A percentile compares a stretch with the other conserved stretches of the same genome.
Conservation (phyloP, 164 flowering plant genomes). For the Piper longum region DNA sequence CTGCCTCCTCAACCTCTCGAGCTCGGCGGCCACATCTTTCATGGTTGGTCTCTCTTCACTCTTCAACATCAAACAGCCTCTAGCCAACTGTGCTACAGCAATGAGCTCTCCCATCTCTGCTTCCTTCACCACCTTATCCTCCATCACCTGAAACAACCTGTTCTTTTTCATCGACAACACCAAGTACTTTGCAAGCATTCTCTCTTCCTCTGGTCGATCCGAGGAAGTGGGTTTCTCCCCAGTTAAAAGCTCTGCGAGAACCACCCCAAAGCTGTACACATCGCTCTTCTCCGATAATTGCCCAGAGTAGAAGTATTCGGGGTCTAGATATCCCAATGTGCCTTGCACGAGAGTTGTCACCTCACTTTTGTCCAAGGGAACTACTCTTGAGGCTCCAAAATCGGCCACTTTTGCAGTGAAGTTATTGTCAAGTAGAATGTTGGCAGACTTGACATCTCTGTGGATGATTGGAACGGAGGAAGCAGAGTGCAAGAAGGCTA, state of each 20-base stretch:
- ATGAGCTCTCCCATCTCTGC: slow-evolving; percentile 11
- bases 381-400: slow-evolving; percentile 25
- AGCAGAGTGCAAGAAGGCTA: slow-evolving; percentile 24
- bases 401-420: slow-evolving; percentile 23
- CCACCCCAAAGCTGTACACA: slow-evolving; percentile 21
- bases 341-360: slow-evolving; percentile 21
- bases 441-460: slow-evolving; percentile 26
- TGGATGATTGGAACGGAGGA: slow-evolving; percentile 20
- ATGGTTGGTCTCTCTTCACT: slow-evolving; percentile 9
- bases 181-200: slow-evolving; percentile 2
- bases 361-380: slow-evolving; percentile 15
- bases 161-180: slow-evolving; percentile 10
- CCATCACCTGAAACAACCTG: slow-evolving; percentile 11
- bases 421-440: slow-evolving; percentile 17
- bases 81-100: slow-evolving; percentile 3
- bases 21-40: slow-evolving; percentile 12
- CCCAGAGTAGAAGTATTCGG: slow-evolving; percentile 19
- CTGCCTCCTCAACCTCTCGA: slow-evolving; percentile 5
- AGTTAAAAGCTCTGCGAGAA: slow-evolving; percentile 13
- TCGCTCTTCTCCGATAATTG: slow-evolving; percentile 17
- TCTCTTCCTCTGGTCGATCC: slow-evolving; percentile 6
- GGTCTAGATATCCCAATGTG: slow-evolving; percentile 22
- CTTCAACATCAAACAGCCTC: slow-evolving; percentile 5
- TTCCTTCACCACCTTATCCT: slow-evolving; percentile 8
- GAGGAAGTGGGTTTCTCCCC: slow-evolving; percentile 9